A percentile compares a stretch with the other conserved stretches of the same genome.
Evolutionary conservation across 2,329 filamentous ascomycete species (phyloP).

Genomic region (Thielaviopsis ethacetica): DNA sequence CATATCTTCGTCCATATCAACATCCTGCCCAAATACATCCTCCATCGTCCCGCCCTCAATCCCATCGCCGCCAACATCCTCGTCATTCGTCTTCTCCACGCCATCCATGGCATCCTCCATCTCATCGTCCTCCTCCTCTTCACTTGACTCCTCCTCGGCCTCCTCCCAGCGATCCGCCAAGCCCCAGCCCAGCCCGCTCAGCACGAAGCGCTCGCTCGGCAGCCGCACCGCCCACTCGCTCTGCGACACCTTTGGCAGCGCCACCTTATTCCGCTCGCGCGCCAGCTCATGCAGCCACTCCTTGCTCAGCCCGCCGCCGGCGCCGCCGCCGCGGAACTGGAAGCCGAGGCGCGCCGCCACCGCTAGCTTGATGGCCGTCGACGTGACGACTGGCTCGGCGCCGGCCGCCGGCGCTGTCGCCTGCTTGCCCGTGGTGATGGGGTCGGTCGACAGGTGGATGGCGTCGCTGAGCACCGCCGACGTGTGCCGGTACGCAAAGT

Average conservation of each 20-base stretch:
- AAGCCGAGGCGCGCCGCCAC: slow-evolving; percentile 52
- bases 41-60: slow-evolving; percentile 35
- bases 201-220: slow-evolving; percentile 51
- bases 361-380: slow-evolving; percentile 55
- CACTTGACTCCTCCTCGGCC: slow-evolving; percentile 24
- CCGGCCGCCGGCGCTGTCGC: slow-evolving; percentile 31
- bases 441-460: slow-evolving; percentile 51
- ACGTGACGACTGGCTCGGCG: slow-evolving; percentile 39
- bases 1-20: slow-evolving; percentile 41
- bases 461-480: slow-evolving; percentile 55
- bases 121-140: slow-evolving; percentile 26
- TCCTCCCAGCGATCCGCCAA: slow-evolving; percentile 42
- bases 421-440: slow-evolving; percentile 39
- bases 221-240: slow-evolving; percentile 53
- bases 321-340: slow-evolving; percentile 45
- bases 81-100: slow-evolving; percentile 25
- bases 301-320: slow-evolving; percentile 43
- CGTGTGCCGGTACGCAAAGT: slow-evolving; percentile 75
- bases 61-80: slow-evolving; percentile 29
- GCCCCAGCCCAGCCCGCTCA: slow-evolving; percentile 50
- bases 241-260: slow-evolving; percentile 43
- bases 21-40: slow-evolving; percentile 38
- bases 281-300: slow-evolving; percentile 67
- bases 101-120: slow-evolving; percentile 31
- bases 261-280: slow-evolving; percentile 49